phyloP scores from a whole-genome alignment of 78 protist species.

The Capsaspora owczarzaki region DNA sequence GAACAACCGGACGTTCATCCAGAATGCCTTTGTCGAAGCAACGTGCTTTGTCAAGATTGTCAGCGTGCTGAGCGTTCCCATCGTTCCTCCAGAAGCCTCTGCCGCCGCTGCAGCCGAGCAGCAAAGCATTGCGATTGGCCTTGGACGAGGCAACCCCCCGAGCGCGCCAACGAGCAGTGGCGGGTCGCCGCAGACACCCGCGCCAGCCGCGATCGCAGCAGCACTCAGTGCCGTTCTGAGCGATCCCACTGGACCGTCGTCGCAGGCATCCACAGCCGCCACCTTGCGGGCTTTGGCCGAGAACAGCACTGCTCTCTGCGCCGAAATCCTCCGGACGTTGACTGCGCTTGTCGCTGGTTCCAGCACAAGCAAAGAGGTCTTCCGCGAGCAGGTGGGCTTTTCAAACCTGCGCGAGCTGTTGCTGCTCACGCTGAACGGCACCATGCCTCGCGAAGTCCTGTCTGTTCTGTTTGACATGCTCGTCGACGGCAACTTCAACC shows the following conservation, averaged over 20 bases:
- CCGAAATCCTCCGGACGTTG: background rate
- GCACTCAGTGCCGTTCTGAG: no score
- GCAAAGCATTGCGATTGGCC: no score
- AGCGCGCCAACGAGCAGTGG: no score
- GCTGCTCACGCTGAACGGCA: background rate
- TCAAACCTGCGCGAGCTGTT: background rate
- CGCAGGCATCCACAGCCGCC: constrained; percentile 2
- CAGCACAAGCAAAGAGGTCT: background rate
- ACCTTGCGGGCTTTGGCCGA: background rate
- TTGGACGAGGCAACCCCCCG: no score
- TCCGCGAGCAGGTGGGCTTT: background rate
- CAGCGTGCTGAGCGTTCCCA: no score
- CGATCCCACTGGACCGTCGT: no score
- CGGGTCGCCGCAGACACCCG: no score
- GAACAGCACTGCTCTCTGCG: background rate
- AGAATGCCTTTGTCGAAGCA: no score
- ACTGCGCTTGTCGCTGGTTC: background rate
- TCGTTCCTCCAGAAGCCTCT: no score
- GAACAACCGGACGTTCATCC: no score
- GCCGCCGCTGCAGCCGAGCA: no score
- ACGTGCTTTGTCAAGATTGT: no score
- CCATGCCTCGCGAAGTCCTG: background rate
- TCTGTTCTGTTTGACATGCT: background rate
- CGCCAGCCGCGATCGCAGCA: background rate
- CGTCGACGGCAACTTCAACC: background rate